phyloP scores from a whole-genome alignment of 2,329 filamentous ascomycete genomes.

The Knufia fluminis region DNA sequence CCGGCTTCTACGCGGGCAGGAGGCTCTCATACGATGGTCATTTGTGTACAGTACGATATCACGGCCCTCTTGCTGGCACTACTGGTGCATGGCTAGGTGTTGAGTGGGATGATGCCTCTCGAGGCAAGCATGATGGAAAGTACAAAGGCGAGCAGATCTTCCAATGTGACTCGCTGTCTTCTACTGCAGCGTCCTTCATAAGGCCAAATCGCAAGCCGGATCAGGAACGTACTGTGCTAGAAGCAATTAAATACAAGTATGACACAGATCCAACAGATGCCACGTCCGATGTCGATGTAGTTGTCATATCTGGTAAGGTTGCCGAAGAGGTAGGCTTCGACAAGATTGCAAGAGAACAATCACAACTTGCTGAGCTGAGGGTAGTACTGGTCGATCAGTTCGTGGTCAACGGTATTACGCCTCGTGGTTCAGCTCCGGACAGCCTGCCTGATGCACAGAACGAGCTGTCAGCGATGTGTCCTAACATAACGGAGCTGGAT shows the following conservation, averaged over 20 bases:
- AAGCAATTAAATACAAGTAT: conserved; percentile 77
- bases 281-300: conserved; percentile 36
- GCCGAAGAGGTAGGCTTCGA: conserved; percentile 93
- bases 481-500: conserved; percentile 63
- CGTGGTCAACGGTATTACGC: conserved; percentile 42
- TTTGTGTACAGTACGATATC: conserved; percentile 75
- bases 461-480: conserved; percentile 49
- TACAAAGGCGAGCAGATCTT: conserved; percentile 76
- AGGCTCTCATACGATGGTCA: conserved; percentile 70
- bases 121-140: conserved; percentile 85
- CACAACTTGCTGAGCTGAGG: conserved; percentile 64
- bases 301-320: conserved; percentile 69
- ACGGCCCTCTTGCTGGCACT: conserved; percentile 67
- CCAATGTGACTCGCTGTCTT: conserved; percentile 42
- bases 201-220: conserved; percentile 66
- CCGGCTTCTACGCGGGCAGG: conserved; percentile 44
- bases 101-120: conserved; percentile 82
- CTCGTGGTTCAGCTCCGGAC: conserved; percentile 18
- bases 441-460: conserved; percentile 26
- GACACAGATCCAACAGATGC: conserved; percentile 33
- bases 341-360: conserved; percentile 74
- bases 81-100: conserved; percentile 80
- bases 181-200: conserved; percentile 77
- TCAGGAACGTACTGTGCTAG: conserved; percentile 60
- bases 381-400: conserved; percentile 75